Evolutionary conservation across 208 protist species (phyloP), one percentile per base, ranked within the genome.

Genomic region (Herpetomonas tarakana): DNA sequence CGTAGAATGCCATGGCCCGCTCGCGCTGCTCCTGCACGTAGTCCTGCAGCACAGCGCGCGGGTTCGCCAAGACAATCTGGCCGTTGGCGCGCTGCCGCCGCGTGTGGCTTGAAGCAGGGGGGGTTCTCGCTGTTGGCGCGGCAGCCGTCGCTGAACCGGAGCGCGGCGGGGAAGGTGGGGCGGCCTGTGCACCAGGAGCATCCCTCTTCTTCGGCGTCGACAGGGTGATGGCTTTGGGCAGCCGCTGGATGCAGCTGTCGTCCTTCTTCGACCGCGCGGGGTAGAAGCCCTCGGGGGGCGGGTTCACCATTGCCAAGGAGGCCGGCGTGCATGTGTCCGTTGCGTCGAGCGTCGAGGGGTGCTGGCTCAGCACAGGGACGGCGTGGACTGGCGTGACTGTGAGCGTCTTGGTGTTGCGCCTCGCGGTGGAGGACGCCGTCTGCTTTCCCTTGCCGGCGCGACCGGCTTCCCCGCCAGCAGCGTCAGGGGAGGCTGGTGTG

Each of bases 1-100:
- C 55, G 55, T 92, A 95, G 66, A 80, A 86, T 24, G 70, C 70
- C 55, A 64, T 72, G 25, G 75, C 65, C 0, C 69, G 72, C 56
- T 82, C 62, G 1, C 66, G 55, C 39, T 84, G 71, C 47, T 73
- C 68, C 44, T 81, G 53, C 16, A 73, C 69, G 58, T 76, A 89
- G 59, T 86, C 81, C 21, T 62, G 58, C 24, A 81, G 38, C 4
- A 68, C 41, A 0, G 60, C 65, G 3, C 63, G 47, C 30, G 64
- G 71, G 49, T 58, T 56, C 46, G 60, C 45, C 24, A 78, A 46
- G 11, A 65, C 50, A 26, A 74, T 27, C 25, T 39, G 35, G 1
- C 57, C 65, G 28, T 67, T 74, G 2, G 25, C 49, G 1, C 58
- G 18, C 24, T 54, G 46, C 53, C 54, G 49, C 26, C 60, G 21